Conservation (phyloP, 140 eudicot species). For the Cichorium intybus region DNA sequence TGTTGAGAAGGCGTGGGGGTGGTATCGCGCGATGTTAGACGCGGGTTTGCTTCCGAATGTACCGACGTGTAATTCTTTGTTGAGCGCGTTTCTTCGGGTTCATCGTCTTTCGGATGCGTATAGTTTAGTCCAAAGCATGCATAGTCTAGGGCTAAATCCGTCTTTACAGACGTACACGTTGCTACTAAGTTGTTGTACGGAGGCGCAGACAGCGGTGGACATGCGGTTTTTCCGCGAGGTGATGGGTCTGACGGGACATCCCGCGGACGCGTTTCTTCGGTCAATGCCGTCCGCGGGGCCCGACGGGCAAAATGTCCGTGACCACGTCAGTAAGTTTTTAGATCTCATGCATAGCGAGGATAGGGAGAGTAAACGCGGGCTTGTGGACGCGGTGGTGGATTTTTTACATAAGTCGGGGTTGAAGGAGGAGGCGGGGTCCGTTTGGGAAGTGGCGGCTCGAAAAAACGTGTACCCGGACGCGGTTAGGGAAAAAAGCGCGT, state of each 20-base stretch:
- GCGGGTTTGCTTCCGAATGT: conserved; percentile 90
- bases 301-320: conserved; percentile 79
- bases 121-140: conserved; percentile 71
- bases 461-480: conserved; percentile 95
- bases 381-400: conserved; percentile 80
- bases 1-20: conserved; percentile 84
- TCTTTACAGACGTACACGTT: conserved; percentile 86
- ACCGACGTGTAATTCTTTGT: conserved; percentile 91
- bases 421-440: conserved; percentile 93
- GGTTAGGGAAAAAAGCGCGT: conserved; percentile 70
- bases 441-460: conserved; percentile 97
- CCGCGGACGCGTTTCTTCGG: conserved; percentile 66
- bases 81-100: conserved; percentile 88
- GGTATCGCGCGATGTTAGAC: conserved; percentile 87
- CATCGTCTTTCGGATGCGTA: conserved; percentile 83
- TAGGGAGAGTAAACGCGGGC: conserved; percentile 85
- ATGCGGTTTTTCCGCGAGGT: conserved; percentile 74
- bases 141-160: conserved; percentile 67
- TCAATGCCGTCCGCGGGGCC: conserved; percentile 92
- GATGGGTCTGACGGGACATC: conserved; percentile 81
- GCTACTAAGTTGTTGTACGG: conserved; percentile 92
- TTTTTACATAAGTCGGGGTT: conserved; percentile 86
- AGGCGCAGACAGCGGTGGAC: conserved; percentile 75
- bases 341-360: conserved; percentile 95
- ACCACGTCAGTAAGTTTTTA: conserved; percentile 60